phyloP scores from a whole-genome alignment of 192 early-diverging fungal genomes.

The Coemansia sp. region DNA sequence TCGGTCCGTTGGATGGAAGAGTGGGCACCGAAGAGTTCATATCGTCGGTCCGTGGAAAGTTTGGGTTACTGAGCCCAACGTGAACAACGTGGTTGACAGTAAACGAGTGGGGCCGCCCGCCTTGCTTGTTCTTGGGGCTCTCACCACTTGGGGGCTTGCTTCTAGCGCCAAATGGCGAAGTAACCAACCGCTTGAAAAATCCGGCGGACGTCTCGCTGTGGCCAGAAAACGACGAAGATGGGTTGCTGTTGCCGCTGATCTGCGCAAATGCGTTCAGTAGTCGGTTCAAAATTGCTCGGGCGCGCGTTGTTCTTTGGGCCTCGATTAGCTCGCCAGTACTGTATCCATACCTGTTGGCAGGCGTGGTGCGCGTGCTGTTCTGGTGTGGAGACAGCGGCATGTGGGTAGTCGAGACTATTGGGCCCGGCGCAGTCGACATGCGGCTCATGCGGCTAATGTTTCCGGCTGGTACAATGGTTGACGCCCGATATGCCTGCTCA shows the following conservation, averaged over 20 bases:
- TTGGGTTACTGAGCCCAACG: slow-evolving; percentile 23
- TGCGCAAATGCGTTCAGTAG: slow-evolving; percentile 18
- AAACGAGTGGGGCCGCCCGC: slow-evolving; percentile 37
- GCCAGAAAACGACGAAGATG: too few species aligned
- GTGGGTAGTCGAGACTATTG: not conserved
- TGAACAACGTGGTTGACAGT: slow-evolving; percentile 38
- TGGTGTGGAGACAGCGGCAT: slow-evolving; percentile 1
- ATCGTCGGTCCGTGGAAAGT: slow-evolving; percentile 24
- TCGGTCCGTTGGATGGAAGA: slow-evolving; percentile 18
- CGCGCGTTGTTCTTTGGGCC: slow-evolving; percentile 3
- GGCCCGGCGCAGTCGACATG: not conserved
- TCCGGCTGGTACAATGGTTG: not conserved
- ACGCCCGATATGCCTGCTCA: not conserved
- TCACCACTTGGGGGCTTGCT: not conserved
- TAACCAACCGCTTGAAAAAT: slow-evolving; percentile 26
- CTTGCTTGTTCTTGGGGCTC: slow-evolving; percentile 1
- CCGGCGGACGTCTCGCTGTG: not conserved
- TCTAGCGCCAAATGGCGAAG: slow-evolving; percentile 16
- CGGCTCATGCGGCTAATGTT: slow-evolving; percentile 19
- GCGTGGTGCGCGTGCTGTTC: slow-evolving; percentile 16
- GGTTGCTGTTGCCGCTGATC: not conserved
- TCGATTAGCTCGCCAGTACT: slow-evolving; percentile 1
- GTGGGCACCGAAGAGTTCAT: slow-evolving; percentile 19
- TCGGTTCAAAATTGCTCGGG: slow-evolving; percentile 19
- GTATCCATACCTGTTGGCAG: not conserved